A percentile compares a stretch with the other conserved stretches of the same genome.
These are phyloP conservation scores for Anisodus acutangulus DNA, from an alignment of 257 asterid species.

Conservation along the genomic window DNA sequence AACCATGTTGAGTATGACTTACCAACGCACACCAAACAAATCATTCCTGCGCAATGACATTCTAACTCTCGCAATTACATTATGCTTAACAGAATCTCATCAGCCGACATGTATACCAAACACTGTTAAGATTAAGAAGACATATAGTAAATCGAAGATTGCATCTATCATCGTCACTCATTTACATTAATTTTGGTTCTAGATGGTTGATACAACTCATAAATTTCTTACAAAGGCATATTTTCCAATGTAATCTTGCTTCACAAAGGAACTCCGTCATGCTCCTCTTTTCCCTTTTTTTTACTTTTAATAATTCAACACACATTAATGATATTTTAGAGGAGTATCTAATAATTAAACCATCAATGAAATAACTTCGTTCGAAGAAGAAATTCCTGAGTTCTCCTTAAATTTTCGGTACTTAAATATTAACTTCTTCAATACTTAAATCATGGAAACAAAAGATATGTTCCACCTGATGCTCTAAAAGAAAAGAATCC, in stretches of 20 bases:
- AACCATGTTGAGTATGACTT: not conserved
- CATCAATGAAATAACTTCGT: not conserved
- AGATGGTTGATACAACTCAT: not conserved
- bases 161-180: not conserved
- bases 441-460: not conserved
- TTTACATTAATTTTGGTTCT: slow-evolving; percentile 8
- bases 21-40: not conserved
- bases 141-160: not conserved
- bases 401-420: not conserved
- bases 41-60: not conserved
- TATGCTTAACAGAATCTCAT: not conserved
- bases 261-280: not conserved
- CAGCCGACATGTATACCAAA: not conserved
- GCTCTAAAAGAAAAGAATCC: slow-evolving; percentile 25
- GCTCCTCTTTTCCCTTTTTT: not conserved
- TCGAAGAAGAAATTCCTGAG: not conserved
- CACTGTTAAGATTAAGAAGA: not conserved
- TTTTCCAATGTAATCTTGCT: not conserved
- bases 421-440: not conserved
- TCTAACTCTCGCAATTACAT: not conserved
- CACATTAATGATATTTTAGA: not conserved
- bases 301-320: not conserved
- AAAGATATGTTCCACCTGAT: not conserved
- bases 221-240: not conserved
- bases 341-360: not conserved